These are phyloP conservation scores for Fusarium odoratissimum DNA, from an alignment of 2,329 filamentous ascomycete species.

Conservation along the genomic window DNA sequence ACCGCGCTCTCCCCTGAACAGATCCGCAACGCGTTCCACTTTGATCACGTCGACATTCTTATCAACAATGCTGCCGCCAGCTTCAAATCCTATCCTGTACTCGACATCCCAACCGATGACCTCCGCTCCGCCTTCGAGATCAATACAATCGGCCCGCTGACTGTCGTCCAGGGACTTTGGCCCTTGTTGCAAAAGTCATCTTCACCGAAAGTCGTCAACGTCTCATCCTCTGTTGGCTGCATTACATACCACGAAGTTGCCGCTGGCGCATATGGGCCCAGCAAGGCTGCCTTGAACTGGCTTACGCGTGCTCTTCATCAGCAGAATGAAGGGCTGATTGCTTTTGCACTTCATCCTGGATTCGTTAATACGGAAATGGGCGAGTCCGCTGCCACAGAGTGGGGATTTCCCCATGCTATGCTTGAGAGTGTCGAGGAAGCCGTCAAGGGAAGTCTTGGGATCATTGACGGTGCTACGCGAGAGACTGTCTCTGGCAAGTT, in stretches of 20 bases:
- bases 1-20: slow-evolving; percentile 39
- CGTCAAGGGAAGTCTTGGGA: slow-evolving; percentile 47
- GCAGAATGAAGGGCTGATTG: slow-evolving; percentile 44
- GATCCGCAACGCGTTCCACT: slow-evolving; percentile 42
- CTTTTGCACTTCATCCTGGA: slow-evolving; percentile 53
- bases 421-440: slow-evolving; percentile 49
- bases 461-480: slow-evolving; percentile 52
- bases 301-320: slow-evolving; percentile 46
- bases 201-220: slow-evolving; percentile 50
- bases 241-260: slow-evolving; percentile 48
- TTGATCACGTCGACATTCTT: slow-evolving; percentile 60
- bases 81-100: slow-evolving; percentile 44
- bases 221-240: slow-evolving; percentile 52
- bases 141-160: slow-evolving; percentile 57
- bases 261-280: slow-evolving; percentile 51
- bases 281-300: slow-evolving; percentile 52
- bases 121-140: slow-evolving; percentile 55
- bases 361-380: slow-evolving; percentile 52
- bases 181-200: slow-evolving; percentile 50
- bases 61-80: slow-evolving; percentile 62
- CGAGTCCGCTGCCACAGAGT: slow-evolving; percentile 46
- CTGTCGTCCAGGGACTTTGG: slow-evolving; percentile 46
- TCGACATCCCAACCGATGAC: slow-evolving; percentile 47
- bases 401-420: slow-evolving; percentile 43
- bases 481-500: slow-evolving; percentile 51